Conservation (phyloP, 805 yeast genomes). For the Yarrowia sp. region DNA sequence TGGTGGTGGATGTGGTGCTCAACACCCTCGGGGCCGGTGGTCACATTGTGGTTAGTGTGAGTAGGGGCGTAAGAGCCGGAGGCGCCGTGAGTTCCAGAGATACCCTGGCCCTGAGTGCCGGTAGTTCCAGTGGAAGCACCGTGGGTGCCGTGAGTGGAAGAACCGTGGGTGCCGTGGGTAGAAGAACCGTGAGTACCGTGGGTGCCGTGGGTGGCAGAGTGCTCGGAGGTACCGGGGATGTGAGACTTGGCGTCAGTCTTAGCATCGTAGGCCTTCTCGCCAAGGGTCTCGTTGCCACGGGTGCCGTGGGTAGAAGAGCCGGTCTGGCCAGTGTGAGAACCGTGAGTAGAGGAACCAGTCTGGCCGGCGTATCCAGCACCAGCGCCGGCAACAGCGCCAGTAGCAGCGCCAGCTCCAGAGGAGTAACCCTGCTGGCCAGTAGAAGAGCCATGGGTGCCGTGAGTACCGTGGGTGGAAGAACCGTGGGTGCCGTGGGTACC, state of each 20-base stretch:
- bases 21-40: conserved; percentile 1
- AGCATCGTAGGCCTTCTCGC: conserved; percentile 6
- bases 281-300: neutral
- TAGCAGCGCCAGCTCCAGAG: conserved; percentile 8
- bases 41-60: conserved; percentile 1
- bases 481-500: neutral
- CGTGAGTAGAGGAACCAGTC: neutral
- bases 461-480: neutral
- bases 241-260: conserved; percentile 17
- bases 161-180: neutral
- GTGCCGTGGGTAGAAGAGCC: neutral
- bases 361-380: conserved; percentile 10
- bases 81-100: conserved; percentile 18
- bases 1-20: conserved; percentile 15
- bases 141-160: neutral
- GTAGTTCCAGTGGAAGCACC: neutral
- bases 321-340: neutral
- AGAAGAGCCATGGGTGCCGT: neutral
- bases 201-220: neutral
- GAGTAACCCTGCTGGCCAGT: neutral
- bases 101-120: conserved; percentile 3
- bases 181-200: neutral
- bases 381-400: conserved; percentile 25
- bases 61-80: conserved; percentile 14
- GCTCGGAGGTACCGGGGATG: conserved; percentile 9